Conservation (phyloP, 176 grass and related monocot genomes). For the Bothriochloa decipiens region DNA sequence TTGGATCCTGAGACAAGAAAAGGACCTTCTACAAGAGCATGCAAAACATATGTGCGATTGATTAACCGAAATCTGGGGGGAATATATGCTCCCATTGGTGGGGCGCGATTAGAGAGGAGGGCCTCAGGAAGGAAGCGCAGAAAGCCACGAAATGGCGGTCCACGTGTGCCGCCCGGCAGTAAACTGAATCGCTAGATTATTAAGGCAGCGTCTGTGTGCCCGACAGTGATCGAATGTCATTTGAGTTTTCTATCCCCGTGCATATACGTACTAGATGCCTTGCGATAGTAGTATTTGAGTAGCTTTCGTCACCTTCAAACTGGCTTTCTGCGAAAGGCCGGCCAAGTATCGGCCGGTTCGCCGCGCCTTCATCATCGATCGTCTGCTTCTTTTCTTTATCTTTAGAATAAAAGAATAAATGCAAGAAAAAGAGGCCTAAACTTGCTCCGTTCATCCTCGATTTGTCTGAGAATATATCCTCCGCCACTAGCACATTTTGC, state of each 20-base stretch:
- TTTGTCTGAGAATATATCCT: constrained; percentile 34
- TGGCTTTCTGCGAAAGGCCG: constrained; percentile 25
- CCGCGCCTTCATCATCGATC: constrained; percentile 28
- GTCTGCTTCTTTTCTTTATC: not conserved
- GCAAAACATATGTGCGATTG: constrained; percentile 24
- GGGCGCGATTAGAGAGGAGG: not conserved
- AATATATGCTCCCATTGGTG: constrained; percentile 37
- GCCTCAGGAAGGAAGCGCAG: not conserved
- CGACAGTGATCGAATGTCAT: not conserved
- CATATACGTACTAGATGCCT: not conserved
- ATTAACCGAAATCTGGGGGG: not conserved
- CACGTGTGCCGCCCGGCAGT: not conserved
- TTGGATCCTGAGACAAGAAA: constrained; percentile 13
- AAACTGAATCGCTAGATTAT: not conserved
- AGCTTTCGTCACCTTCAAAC: constrained; percentile 12
- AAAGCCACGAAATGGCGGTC: constrained; percentile 24
- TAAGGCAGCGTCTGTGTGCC: not conserved
- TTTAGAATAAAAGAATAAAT: not conserved
- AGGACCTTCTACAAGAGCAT: not conserved
- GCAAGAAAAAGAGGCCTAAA: not conserved
- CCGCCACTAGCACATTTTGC: constrained; percentile 31
- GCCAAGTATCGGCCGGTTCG: not conserved
- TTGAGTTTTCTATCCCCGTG: not conserved
- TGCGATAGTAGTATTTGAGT: not conserved
- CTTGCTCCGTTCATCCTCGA: not conserved